Evolutionary conservation across 2,329 filamentous ascomycete genomes (phyloP).

Genomic region (Penicillium sp.): DNA sequence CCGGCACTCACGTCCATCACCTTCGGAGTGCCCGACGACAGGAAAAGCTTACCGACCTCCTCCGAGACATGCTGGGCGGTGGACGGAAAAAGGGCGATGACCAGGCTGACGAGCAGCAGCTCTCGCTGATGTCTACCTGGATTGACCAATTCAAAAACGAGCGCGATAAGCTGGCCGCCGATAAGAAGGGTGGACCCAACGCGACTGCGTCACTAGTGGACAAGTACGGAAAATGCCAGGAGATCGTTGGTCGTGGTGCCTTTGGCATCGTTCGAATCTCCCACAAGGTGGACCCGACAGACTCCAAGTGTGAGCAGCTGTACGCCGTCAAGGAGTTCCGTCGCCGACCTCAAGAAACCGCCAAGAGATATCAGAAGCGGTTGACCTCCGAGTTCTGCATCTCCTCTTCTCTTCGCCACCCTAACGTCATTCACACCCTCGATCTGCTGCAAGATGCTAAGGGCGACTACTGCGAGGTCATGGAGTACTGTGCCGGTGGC

Average conservation of each 20-base stretch:
- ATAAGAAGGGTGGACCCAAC: constrained; percentile 76
- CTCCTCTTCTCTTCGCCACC: constrained; percentile 91
- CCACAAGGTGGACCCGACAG: constrained; percentile 86
- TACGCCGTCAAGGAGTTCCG: constrained; percentile 99
- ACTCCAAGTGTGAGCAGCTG: constrained; percentile 76
- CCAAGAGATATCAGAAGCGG: constrained; percentile 97
- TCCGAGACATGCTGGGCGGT: constrained; percentile 77
- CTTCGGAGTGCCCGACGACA: constrained; percentile 88
- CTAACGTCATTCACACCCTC: constrained; percentile 96
- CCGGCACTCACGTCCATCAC: constrained; percentile 76
- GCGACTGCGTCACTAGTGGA: constrained; percentile 80
- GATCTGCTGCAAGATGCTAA: constrained; percentile 95
- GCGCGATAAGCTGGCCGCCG: constrained; percentile 71
- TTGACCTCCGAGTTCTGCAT: constrained; percentile 98
- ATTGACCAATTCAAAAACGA: constrained; percentile 90
- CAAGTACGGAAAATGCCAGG: constrained; percentile 98
- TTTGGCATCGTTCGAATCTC: constrained; percentile 98
- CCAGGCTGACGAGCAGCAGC: constrained; percentile 68
- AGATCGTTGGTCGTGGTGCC: constrained; percentile 91
- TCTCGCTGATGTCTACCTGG: constrained; percentile 94
- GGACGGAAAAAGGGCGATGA: constrained; percentile 74
- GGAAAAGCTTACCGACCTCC: constrained; percentile 91
- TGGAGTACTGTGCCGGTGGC: constrained; percentile 97
- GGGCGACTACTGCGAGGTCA: constrained; percentile 97
- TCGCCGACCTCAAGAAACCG: constrained; percentile 86